Base-by-base conservation (phyloP, 805 yeast species). In the Huiozyma sinensis region DNA sequence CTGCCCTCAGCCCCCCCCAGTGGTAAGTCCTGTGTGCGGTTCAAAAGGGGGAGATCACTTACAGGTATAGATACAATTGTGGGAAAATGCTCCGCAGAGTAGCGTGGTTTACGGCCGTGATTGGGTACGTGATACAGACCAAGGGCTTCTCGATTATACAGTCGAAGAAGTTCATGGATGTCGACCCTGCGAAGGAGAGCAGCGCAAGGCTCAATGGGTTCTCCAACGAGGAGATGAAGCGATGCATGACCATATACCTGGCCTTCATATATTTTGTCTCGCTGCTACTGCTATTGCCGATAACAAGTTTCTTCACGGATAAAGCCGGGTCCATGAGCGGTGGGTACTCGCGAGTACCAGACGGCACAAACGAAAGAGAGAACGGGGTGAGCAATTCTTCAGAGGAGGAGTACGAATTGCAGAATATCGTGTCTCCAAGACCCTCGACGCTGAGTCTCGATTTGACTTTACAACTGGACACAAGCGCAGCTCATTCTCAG, bases 71-170 rank as follows among this genome's bases (percentile, higher is more conserved):
- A 17, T 17, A 17, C 24, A 17, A 17, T 17, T 17, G 24, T 17
- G 24, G 24, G 24, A 31, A 30, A 10, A 38, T 38, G 41, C 10
- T 17, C 29, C 33, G 17, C 17, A 32, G 28, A 11, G 31, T 43
- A 7, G 30, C 39, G 9, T 60, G 64, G 64, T 49, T 58, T 36
- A 46, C 51, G n/a, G 56, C 58, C 2, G 61, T 58, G 9, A 35
- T 56, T 6, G 57, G 60, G 29, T 60, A 60, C 40, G 59, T 57
- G 12, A 39, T 57, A 8, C 63, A 60, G 44, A 58, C 63, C 6
- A 58, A 51, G 44, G 46, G 57, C 36, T 39, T 59, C 36, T 54
- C 61, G 7, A 41, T 47, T 27, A 44, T 59, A 5, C 60, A 41
- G 31, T 44, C 47, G 10, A 36, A 47, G 10, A 12, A 38, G 5